Evolutionary conservation across 2,329 filamentous ascomycete species (phyloP), one percentile per base, ranked within the genome.

Genomic region (Madurella mycetomatis): DNA sequence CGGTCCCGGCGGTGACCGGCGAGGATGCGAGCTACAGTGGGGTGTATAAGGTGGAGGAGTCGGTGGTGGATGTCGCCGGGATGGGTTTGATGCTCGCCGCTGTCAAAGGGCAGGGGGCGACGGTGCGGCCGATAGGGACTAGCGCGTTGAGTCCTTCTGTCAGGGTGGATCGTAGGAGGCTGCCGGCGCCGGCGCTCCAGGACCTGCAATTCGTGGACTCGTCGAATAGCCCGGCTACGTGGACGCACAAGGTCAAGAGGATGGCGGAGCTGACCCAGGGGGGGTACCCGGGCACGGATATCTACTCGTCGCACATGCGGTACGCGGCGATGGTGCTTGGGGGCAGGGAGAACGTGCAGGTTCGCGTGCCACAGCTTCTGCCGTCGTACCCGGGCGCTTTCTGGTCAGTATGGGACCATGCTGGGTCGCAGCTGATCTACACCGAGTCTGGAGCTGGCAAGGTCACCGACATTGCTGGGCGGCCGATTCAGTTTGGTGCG

Each of bases 361-460:
- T 62, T 9, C 51, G 60, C 9, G 47, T 56, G 32, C 59, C 60
- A 2, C 57, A 59, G 31, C 25, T 25, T 25, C 25, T 25, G 41
- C 40, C 2, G 17, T 9, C 13, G 34, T n/a, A 50, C 12, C 34
- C 53, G 45, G 25, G 46, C 13, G 18, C 46, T 47, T 19, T 32
- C 1, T 60, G 55, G 56, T 60, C 54, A 13, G 51, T 60, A 15
- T 62, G 60, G 60, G 62, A 62, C 41, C 62, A 64, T 37, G 62
- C 59, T 3, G 62, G 61, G 2, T 56, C 62, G 41, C 62, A 64
- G 60, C 49, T 64, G 15, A 64, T 64, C 12, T 64, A 64, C 48
- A 58, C 51, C 15, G 62, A 64, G 53, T 60, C 62, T 1, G 61
- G 60, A 5, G 51, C 47, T 0, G 60, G 60, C 0, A 62, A 54